Evolutionary conservation across 306 rosid genomes (phyloP).

Genomic region (Lagenaria siceraria): DNA sequence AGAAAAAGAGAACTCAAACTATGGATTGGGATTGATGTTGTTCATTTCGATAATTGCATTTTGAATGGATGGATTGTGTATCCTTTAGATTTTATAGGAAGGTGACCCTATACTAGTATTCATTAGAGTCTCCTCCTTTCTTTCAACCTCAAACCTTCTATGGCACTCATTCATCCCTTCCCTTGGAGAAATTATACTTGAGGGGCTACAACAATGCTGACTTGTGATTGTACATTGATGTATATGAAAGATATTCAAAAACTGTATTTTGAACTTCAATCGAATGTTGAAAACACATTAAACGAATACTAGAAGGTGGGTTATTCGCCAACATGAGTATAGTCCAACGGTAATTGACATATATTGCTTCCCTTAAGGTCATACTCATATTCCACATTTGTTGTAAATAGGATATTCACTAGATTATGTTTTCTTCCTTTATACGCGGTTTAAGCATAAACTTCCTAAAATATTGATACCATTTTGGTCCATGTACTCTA

Average conservation of each 20-base stretch:
- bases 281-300: neutral
- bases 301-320: neutral
- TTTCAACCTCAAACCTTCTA: neutral
- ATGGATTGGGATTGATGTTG: neutral
- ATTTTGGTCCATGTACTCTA: no score
- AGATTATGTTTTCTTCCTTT: neutral
- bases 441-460: neutral
- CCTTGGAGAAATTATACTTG: neutral
- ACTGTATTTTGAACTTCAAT: neutral
- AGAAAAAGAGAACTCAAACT: neutral
- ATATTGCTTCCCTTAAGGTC: no score
- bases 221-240: neutral
- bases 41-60: neutral
- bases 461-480: neutral
- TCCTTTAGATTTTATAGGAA: neutral
- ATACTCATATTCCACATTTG: no score
- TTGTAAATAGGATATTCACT: no score
- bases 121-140: neutral
- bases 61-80: neutral
- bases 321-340: no score
- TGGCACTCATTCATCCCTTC: neutral
- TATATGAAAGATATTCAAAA: neutral
- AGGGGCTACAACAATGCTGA: neutral
- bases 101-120: neutral
- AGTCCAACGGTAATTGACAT: no score